A percentile compares a stretch with the other conserved stretches of the same genome.
Evolutionary conservation across 140 eudicot genomes (phyloP).

Genomic region (Cichorium intybus): DNA sequence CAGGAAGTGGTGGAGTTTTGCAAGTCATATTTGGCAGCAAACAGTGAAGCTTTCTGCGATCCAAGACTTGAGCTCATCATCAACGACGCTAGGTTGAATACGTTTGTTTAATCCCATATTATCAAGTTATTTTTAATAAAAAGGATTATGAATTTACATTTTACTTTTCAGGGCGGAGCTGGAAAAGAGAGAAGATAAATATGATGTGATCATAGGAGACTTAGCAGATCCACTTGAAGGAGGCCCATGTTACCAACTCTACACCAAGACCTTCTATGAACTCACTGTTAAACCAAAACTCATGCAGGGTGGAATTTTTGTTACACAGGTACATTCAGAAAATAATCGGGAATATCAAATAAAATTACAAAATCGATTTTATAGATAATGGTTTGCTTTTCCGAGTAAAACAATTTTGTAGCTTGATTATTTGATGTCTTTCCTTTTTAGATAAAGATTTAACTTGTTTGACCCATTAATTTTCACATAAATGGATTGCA

Average conservation of each 20-base stretch:
- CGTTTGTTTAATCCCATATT: background rate
- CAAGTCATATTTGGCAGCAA: conserved; percentile 67
- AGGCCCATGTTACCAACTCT: conserved; percentile 94
- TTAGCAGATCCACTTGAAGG: conserved; percentile 98
- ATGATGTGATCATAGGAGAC: conserved; percentile 86
- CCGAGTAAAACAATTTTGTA: too few species aligned
- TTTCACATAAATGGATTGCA: too few species aligned
- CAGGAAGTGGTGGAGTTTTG: conserved; percentile 98
- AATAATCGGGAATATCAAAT: too few species aligned
- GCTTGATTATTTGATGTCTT: too few species aligned
- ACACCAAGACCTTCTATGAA: conserved; percentile 82
- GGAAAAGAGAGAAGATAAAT: conserved; percentile 70
- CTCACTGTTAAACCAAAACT: conserved; percentile 85
- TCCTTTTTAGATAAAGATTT: too few species aligned
- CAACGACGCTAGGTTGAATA: conserved; percentile 75
- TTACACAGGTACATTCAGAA: conserved; percentile 64
- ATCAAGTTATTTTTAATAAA: background rate
- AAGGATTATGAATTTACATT: background rate
- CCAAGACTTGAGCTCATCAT: conserved; percentile 80
- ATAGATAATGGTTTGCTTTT: too few species aligned
- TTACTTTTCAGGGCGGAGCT: conserved; percentile 54
- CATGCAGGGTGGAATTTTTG: conserved; percentile 65
- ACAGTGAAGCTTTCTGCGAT: conserved; percentile 68
- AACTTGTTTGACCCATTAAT: too few species aligned
- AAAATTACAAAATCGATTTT: too few species aligned